These are phyloP conservation scores for Cladorrhinum samala DNA, from an alignment of 495 filamentous ascomycete species.

Conservation along the genomic window DNA sequence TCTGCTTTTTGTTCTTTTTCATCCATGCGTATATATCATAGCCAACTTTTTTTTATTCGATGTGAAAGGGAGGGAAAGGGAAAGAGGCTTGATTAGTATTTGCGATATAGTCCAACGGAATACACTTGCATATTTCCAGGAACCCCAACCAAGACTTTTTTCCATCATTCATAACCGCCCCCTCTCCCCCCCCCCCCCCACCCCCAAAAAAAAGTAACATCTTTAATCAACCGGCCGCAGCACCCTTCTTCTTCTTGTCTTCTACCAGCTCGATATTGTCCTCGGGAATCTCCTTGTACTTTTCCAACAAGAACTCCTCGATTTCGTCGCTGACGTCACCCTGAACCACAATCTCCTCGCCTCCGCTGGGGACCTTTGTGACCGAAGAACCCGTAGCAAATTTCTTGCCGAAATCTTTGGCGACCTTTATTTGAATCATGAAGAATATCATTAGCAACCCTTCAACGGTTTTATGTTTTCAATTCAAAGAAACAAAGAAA, in stretches of 20 bases:
- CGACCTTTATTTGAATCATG: conserved; percentile 34
- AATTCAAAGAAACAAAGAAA: conserved; percentile 5
- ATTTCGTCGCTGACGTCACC: conserved; percentile 95
- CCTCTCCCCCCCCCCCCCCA: no score
- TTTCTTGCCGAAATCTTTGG: conserved; percentile 84
- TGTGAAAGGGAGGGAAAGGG: no score
- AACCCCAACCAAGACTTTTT: no score
- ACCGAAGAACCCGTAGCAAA: conserved; percentile 93
- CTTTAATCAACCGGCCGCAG: conserved; percentile 16
- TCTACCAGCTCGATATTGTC: conserved; percentile 92
- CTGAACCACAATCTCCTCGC: conserved; percentile 96
- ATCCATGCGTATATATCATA: no score
- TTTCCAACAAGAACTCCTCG: conserved; percentile 80
- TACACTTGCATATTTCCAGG: no score
- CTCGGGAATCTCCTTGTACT: conserved; percentile 78
- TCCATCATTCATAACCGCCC: no score
- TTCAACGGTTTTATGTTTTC: not conserved
- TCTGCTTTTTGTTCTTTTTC: no score
- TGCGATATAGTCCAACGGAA: no score
- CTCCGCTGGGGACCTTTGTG: conserved; percentile 77
- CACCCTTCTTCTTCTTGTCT: conserved; percentile 74
- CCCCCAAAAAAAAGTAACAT: no score
- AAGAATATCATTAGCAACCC: conserved; percentile 10
- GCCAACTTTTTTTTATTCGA: no score
- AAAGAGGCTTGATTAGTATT: no score